A percentile compares a stretch with the other conserved stretches of the same genome.
Conservation (phyloP, 177 flowering plant species). For the Tripterygium wilfordii region DNA sequence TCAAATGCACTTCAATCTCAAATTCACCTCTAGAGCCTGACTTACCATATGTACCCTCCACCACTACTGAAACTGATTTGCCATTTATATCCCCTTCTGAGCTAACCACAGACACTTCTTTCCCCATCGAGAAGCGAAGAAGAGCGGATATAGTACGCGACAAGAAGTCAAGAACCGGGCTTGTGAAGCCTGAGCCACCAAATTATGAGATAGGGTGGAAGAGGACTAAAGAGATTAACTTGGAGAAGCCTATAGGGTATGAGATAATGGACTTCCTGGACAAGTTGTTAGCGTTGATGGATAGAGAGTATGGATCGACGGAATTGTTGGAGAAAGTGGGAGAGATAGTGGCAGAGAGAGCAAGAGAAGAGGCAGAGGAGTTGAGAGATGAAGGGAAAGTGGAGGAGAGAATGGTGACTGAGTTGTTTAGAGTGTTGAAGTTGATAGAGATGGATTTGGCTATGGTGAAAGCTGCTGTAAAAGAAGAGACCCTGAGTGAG, state of each 20-base stretch:
- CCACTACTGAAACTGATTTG: conserved; percentile 9
- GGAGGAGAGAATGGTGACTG: conserved; percentile 80
- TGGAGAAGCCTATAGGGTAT: conserved; percentile 71
- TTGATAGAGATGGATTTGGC: conserved; percentile 93
- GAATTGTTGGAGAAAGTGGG: conserved; percentile 67
- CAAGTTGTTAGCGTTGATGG: conserved; percentile 66
- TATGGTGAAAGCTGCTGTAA: conserved; percentile 83
- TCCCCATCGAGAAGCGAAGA: conserved; percentile 50
- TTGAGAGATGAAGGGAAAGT: conserved; percentile 74
- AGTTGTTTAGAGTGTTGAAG: conserved; percentile 69
- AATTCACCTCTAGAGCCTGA: conserved; percentile 2
- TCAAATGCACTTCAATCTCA: conserved; percentile 25
- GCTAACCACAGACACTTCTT: conserved; percentile 26
- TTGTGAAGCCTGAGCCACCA: conserved; percentile 57
- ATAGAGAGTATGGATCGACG: conserved; percentile 51
- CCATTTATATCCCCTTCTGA: too few relatives aligned
- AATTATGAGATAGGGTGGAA: conserved; percentile 90
- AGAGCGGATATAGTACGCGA: conserved; percentile 56
- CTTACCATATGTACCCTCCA: neutral
- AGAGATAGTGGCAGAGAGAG: conserved; percentile 76
- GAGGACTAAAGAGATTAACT: conserved; percentile 56
- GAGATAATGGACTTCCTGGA: conserved; percentile 68
- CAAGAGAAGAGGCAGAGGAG: conserved; percentile 81
- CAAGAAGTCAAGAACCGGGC: conserved; percentile 17
- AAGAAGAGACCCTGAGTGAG: conserved; percentile 63